Conservation (phyloP, 768 basidiomycete species). For the Porphyrellus cyaneotinctus region DNA sequence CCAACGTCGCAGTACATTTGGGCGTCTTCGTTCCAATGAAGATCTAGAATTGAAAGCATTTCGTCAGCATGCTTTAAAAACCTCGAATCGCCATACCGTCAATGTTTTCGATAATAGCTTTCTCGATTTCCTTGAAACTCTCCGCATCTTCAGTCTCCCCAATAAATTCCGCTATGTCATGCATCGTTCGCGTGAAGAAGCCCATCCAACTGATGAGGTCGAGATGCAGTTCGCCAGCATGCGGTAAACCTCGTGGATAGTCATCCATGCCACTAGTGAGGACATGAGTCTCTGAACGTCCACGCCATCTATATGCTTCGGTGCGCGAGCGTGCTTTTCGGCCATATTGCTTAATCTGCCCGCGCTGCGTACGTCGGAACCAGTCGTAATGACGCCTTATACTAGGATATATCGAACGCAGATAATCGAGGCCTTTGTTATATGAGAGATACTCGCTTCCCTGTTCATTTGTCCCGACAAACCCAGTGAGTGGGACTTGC, state of each 20-base stretch:
- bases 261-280: slow-evolving; percentile 96
- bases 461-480: slow-evolving; percentile 26
- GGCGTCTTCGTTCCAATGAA: slow-evolving; percentile 88
- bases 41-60: slow-evolving; percentile 44
- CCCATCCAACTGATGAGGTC: slow-evolving; percentile 97
- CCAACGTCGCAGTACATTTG: slow-evolving; percentile 93
- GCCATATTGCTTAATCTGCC: slow-evolving; percentile 88
- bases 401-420: slow-evolving; percentile 77
- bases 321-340: slow-evolving; percentile 79
- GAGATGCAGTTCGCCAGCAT: slow-evolving; percentile 87
- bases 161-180: slow-evolving; percentile 79
- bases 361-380: slow-evolving; percentile 92
- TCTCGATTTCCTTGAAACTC: slow-evolving; percentile 75
- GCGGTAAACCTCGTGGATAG: slow-evolving; percentile 87
- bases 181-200: slow-evolving; percentile 93
- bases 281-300: slow-evolving; percentile 80
- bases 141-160: slow-evolving; percentile 79
- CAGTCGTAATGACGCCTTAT: slow-evolving; percentile 92
- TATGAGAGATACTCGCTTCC: slow-evolving; percentile 52
- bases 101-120: slow-evolving; percentile 78
- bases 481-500: slow-evolving; percentile 48
- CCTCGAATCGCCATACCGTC: slow-evolving; percentile 50
- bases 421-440: slow-evolving; percentile 58
- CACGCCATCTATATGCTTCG: slow-evolving; percentile 94
- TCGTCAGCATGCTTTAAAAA: not conserved